Conservation (phyloP, 768 basidiomycete species). For the Tylopilus felleus region DNA sequence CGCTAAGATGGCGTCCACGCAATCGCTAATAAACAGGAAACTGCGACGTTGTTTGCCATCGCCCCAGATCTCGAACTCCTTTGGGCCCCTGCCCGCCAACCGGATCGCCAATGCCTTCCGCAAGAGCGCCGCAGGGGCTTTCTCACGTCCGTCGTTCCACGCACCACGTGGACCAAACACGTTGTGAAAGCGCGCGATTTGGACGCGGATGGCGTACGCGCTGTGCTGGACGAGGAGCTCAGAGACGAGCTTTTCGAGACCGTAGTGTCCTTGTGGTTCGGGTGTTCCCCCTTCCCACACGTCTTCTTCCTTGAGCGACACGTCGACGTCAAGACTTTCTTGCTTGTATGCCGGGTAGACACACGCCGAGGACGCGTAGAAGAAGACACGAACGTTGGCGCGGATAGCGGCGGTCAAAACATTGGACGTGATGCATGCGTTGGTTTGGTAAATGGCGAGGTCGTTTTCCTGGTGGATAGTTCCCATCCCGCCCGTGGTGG, state of each 20-base stretch:
- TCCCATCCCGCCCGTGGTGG: slow-evolving; percentile 66
- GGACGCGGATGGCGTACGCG: slow-evolving; percentile 34
- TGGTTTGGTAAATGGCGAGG: slow-evolving; percentile 45
- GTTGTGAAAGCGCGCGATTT: slow-evolving; percentile 57
- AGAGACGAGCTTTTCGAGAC: slow-evolving; percentile 52
- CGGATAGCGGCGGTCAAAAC: slow-evolving; percentile 39
- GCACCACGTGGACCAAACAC: slow-evolving; percentile 53
- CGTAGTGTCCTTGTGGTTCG: slow-evolving; percentile 53
- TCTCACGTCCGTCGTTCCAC: slow-evolving; percentile 55
- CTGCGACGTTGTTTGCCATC: slow-evolving; percentile 51
- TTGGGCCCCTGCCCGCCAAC: neutral
- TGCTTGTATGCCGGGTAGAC: slow-evolving; percentile 51
- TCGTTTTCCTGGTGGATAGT: slow-evolving; percentile 52
- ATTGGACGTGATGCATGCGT: slow-evolving; percentile 49
- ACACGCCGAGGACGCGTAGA: slow-evolving; percentile 59
- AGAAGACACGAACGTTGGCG: slow-evolving; percentile 41
- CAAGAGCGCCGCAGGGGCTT: slow-evolving; percentile 54
- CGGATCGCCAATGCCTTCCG: slow-evolving; percentile 46
- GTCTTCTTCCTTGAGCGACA: slow-evolving; percentile 46
- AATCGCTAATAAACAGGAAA: slow-evolving; percentile 55
- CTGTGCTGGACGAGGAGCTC: slow-evolving; percentile 44
- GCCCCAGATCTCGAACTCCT: slow-evolving; percentile 54
- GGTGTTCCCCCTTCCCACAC: slow-evolving; percentile 40
- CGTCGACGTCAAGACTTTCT: slow-evolving; percentile 26
- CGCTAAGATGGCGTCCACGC: slow-evolving; percentile 46